Percentiles rank a stretch among this genome's conserved stretches.
Evolutionary conservation across 1,139 yeast species (phyloP).

Genomic region (Kluyveromyces sp.): DNA sequence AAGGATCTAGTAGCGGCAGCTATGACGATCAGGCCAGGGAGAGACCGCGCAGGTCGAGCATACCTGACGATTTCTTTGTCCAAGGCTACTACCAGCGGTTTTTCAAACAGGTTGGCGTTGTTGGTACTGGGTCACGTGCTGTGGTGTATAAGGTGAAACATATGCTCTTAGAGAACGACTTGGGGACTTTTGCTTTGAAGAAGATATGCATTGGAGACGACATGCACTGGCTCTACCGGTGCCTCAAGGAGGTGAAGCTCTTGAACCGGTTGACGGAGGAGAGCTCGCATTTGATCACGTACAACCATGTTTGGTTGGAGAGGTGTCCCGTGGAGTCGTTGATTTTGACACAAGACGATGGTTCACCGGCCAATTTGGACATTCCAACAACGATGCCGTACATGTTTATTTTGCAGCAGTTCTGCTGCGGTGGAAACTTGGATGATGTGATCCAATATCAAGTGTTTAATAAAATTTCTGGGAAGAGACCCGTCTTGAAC

Average conservation of each 20-base stretch:
- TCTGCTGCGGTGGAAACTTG: slow-evolving; percentile 80
- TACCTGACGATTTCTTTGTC: slow-evolving; percentile 40
- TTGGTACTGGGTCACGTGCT: slow-evolving; percentile 83
- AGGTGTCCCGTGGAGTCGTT: slow-evolving; percentile 36
- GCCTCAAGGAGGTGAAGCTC: slow-evolving; percentile 69
- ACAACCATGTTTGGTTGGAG: slow-evolving; percentile 91
- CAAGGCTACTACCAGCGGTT: slow-evolving; percentile 71
- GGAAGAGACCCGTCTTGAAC: slow-evolving; percentile 22
- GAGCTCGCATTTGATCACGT: slow-evolving; percentile 63
- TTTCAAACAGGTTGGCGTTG: slow-evolving; percentile 42
- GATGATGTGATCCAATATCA: slow-evolving; percentile 51
- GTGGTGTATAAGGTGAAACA: slow-evolving; percentile 80
- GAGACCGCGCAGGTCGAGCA: slow-evolving; percentile 8
- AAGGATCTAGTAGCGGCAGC: neutral
- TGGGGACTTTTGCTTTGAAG: slow-evolving; percentile 79
- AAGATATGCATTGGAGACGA: slow-evolving; percentile 79
- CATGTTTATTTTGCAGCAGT: slow-evolving; percentile 76
- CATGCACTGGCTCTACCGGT: slow-evolving; percentile 57
- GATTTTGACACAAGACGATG: slow-evolving; percentile 20
- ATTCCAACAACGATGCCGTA: slow-evolving; percentile 48
- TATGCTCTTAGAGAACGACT: slow-evolving; percentile 50
- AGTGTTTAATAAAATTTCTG: slow-evolving; percentile 27
- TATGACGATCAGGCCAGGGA: neutral
- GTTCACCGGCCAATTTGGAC: slow-evolving; percentile 10
- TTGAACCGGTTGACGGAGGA: slow-evolving; percentile 38